Percentiles rank a stretch among this genome's conserved stretches.
Conservation (phyloP, 2,329 filamentous ascomycete genomes). For the Metarhizium brunneum region DNA sequence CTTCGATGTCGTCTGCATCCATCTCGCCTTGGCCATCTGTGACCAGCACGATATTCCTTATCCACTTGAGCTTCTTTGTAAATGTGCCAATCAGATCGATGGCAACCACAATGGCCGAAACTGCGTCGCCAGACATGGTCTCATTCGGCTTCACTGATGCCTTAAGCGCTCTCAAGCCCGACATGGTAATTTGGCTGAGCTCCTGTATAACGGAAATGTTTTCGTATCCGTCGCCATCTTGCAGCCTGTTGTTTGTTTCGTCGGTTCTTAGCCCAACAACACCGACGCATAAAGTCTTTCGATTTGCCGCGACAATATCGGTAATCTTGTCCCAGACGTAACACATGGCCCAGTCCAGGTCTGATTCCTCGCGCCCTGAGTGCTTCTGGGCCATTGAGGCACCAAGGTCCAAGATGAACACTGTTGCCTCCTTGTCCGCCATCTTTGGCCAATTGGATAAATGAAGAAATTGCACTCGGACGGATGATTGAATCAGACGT, state of each 20-base stretch:
- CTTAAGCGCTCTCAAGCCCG: constrained; percentile 57
- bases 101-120: constrained; percentile 80
- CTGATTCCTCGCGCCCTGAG: constrained; percentile 62
- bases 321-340: constrained; percentile 91
- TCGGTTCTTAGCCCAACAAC: constrained; percentile 79
- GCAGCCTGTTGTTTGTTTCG: constrained; percentile 59
- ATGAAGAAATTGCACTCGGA: background rate
- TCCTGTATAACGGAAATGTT: constrained; percentile 76
- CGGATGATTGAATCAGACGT: background rate
- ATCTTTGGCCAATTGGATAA: constrained; percentile 36
- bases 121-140: constrained; percentile 66
- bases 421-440: constrained; percentile 86
- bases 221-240: constrained; percentile 63
- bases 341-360: constrained; percentile 81
- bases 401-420: constrained; percentile 87
- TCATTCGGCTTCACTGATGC: constrained; percentile 55
- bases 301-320: constrained; percentile 57
- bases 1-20: constrained; percentile 59
- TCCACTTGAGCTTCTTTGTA: constrained; percentile 76
- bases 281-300: constrained; percentile 61
- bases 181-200: constrained; percentile 51
- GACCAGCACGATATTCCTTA: constrained; percentile 70
- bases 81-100: constrained; percentile 75
- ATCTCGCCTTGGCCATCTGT: constrained; percentile 72
- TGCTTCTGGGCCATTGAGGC: constrained; percentile 69